phyloP scores from a whole-genome alignment of 2,329 filamentous ascomycete species.

The Penicillium olsonii region DNA sequence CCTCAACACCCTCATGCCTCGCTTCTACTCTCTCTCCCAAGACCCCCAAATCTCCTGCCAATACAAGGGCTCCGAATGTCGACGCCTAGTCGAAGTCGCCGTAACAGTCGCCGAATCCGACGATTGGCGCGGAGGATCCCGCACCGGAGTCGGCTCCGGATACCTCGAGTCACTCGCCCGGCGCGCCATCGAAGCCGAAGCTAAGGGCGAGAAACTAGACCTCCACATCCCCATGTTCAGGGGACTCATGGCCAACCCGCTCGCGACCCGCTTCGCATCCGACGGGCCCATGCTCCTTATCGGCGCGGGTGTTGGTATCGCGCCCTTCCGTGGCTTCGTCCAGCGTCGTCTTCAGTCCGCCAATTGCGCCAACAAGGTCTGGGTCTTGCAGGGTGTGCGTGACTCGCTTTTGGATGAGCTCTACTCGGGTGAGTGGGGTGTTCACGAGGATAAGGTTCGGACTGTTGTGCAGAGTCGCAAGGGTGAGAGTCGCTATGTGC shows the following conservation, averaged over 20 bases:
- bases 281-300: slow-evolving; percentile 98
- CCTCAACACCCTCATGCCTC: slow-evolving; percentile 88
- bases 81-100: slow-evolving; percentile 90
- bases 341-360: slow-evolving; percentile 90
- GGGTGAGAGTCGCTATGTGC: slow-evolving; percentile 86
- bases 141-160: slow-evolving; percentile 87
- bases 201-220: slow-evolving; percentile 51
- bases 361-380: slow-evolving; percentile 97
- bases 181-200: slow-evolving; percentile 68
- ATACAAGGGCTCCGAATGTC: slow-evolving; percentile 67
- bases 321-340: slow-evolving; percentile 96
- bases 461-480: slow-evolving; percentile 74
- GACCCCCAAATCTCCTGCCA: slow-evolving; percentile 81
- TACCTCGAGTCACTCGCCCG: slow-evolving; percentile 87
- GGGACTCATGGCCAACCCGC: slow-evolving; percentile 93
- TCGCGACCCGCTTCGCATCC: slow-evolving; percentile 85
- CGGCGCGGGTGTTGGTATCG: slow-evolving; percentile 93
- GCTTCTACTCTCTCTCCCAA: slow-evolving; percentile 97
- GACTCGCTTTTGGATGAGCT: slow-evolving; percentile 94
- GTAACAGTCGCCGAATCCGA: slow-evolving; percentile 88
- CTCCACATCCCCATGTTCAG: slow-evolving; percentile 95
- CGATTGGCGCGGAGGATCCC: slow-evolving; percentile 71
- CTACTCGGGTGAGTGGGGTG: slow-evolving; percentile 94
- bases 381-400: slow-evolving; percentile 92
- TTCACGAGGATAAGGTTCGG: slow-evolving; percentile 84